Conservation (phyloP, 116 monocot species). For the Trichopus zeylanicus region DNA sequence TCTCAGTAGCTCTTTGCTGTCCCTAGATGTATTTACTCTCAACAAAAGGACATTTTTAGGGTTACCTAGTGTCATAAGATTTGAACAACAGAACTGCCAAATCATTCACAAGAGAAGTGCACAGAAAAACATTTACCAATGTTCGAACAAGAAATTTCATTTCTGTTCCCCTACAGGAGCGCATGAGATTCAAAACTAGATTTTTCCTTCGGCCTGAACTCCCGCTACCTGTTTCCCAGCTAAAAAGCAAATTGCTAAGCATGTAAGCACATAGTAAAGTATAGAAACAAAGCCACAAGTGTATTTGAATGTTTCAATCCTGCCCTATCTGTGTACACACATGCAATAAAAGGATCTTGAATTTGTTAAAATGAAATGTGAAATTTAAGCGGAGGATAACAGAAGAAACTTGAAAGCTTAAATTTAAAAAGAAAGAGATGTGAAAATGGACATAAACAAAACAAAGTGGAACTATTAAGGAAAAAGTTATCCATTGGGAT, state of each 20-base stretch:
- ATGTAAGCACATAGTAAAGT: background rate
- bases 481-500: no score
- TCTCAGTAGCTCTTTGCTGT: background rate
- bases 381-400: no score
- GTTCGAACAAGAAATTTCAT: constrained; percentile 94
- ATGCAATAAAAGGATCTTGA: no score
- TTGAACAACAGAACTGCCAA: background rate
- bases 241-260: background rate
- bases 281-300: no score
- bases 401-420: no score
- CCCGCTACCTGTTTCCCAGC: constrained; percentile 51
- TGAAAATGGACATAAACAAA: no score
- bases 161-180: constrained; percentile 92
- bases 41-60: constrained; percentile 7
- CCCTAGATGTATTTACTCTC: background rate
- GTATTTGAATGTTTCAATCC: no score
- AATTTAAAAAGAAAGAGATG: no score
- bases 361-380: no score
- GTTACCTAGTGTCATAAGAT: no score
- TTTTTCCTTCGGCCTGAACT: constrained; percentile 60
- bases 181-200: constrained; percentile 58
- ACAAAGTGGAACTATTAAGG: no score
- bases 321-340: no score
- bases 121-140: constrained; percentile 40
- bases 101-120: background rate